Evolutionary conservation across 352 stramenopile genomes (phyloP).

Genomic region (Pythium vanterpoolii): DNA sequence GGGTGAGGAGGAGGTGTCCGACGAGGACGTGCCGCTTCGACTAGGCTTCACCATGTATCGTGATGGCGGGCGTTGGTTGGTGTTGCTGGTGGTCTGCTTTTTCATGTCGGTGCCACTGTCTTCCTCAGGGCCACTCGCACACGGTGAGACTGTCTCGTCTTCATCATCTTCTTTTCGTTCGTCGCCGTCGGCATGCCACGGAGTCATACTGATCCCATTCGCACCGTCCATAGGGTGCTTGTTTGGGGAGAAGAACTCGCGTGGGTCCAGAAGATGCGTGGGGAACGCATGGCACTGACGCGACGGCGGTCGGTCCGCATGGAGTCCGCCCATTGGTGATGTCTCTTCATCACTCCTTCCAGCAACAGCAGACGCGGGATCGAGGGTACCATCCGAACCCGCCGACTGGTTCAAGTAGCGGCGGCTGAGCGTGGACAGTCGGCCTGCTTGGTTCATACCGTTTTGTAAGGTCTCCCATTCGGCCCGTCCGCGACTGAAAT

Average conservation of each 20-base stretch:
- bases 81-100: neutral
- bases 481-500: neutral
- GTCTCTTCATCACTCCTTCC: neutral
- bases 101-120: neutral
- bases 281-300: conserved; percentile 76
- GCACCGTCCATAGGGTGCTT: conserved; percentile 17
- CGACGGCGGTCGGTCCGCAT: conserved; percentile 52
- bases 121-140: neutral
- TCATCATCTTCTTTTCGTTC: conserved; percentile 22
- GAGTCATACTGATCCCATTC: conserved; percentile 16
- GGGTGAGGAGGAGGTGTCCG: conserved; percentile 5
- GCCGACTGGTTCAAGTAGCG: conserved; percentile 18
- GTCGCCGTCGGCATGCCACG: conserved; percentile 21
- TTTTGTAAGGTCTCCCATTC: conserved; percentile 15
- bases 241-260: conserved; percentile 22
- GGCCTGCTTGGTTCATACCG: conserved; percentile 11
- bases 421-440: conserved; percentile 16
- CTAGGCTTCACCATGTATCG: conserved; percentile 67
- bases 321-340: neutral
- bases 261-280: conserved; percentile 64
- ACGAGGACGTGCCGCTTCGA: conserved; percentile 14
- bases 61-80: conserved; percentile 46
- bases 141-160: conserved; percentile 3
- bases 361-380: neutral
- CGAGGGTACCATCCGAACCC: neutral